A percentile compares a stretch with the other conserved stretches of the same genome.
These are phyloP conservation scores for Globisporangium mamillatum DNA, from an alignment of 352 stramenopile genomes.

Conservation along the genomic window DNA sequence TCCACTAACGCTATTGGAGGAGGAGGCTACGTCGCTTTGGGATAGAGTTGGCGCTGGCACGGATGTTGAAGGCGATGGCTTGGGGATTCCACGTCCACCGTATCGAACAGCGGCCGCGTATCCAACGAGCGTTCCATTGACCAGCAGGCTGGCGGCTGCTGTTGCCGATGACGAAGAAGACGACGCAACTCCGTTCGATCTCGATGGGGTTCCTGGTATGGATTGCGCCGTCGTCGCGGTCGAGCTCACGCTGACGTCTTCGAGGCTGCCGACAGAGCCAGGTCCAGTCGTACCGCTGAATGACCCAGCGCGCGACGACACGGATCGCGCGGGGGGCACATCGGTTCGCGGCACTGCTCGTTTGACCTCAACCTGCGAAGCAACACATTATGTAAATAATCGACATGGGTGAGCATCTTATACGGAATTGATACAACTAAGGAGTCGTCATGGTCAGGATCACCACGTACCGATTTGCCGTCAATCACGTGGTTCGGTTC, in stretches of 20 bases:
- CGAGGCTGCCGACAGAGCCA: constrained; percentile 67
- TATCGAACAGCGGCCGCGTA: constrained; percentile 84
- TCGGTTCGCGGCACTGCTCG: constrained; percentile 82
- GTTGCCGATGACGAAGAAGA: constrained; percentile 21
- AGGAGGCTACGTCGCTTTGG: constrained; percentile 24
- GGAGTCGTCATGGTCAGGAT: background rate
- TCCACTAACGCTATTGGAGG: constrained; percentile 30
- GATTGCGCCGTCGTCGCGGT: constrained; percentile 46
- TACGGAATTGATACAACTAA: background rate
- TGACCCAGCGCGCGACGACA: constrained; percentile 69
- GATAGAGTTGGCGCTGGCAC: constrained; percentile 8
- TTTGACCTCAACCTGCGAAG: constrained; percentile 72
- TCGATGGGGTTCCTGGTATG: constrained; percentile 59
- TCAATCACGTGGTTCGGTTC: constrained; percentile 90
- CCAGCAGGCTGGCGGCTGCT: constrained; percentile 27
- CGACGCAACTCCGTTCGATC: constrained; percentile 31
- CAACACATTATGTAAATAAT: background rate
- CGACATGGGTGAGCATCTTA: too few species aligned
- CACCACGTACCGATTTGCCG: constrained; percentile 71
- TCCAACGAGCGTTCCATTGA: constrained; percentile 55
- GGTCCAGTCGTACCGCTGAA: constrained; percentile 78
- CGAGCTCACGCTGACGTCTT: constrained; percentile 57
- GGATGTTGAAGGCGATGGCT: constrained; percentile 20
- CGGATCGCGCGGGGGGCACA: constrained; percentile 64
- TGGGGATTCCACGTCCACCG: constrained; percentile 41